phyloP scores from a whole-genome alignment of 108 stramenopile species.

The Pseudonitzschia multistriata region DNA sequence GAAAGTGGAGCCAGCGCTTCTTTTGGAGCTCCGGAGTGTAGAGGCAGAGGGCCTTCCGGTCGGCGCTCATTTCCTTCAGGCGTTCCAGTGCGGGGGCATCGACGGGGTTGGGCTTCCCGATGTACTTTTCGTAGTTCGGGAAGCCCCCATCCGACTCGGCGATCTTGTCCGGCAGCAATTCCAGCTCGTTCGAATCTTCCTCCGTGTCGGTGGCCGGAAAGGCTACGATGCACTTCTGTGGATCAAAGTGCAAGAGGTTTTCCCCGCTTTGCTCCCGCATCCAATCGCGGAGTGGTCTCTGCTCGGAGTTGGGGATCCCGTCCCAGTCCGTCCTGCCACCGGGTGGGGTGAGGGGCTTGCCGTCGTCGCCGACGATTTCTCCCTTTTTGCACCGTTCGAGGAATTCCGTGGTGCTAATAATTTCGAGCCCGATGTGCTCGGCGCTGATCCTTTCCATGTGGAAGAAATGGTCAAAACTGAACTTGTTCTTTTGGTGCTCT shows the following conservation, averaged over 20 bases:
- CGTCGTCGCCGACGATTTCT: conserved; percentile 47
- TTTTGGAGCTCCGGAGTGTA: conserved; percentile 57
- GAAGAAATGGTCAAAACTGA: conserved; percentile 79
- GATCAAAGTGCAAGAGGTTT: conserved; percentile 17
- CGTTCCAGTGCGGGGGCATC: conserved; percentile 52
- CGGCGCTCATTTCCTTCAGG: conserved; percentile 50
- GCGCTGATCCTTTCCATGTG: conserved; percentile 58
- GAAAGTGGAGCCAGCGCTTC: conserved; percentile 56
- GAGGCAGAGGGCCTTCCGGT: conserved; percentile 49
- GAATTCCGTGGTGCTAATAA: conserved; percentile 67
- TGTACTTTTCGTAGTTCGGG: conserved; percentile 9
- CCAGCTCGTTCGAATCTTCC: conserved; percentile 7
- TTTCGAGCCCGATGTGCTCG: conserved; percentile 67
- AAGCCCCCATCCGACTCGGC: not conserved
- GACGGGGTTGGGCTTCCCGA: conserved; percentile 29
- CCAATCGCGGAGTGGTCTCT: conserved; percentile 31
- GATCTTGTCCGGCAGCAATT: not conserved
- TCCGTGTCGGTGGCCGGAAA: conserved; percentile 14
- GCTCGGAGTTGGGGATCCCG: conserved; percentile 21
- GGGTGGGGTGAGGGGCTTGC: conserved; percentile 53
- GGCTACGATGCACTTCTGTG: conserved; percentile 11
- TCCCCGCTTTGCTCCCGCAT: conserved; percentile 21
- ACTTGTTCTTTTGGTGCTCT: conserved; percentile 59
- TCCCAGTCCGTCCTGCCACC: conserved; percentile 69
- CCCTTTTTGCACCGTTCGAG: conserved; percentile 76